Percentiles rank a stretch among this genome's conserved stretches.
These are phyloP conservation scores for Skeletonema tropicum DNA, from an alignment of 108 stramenopile species.

Conservation along the genomic window DNA sequence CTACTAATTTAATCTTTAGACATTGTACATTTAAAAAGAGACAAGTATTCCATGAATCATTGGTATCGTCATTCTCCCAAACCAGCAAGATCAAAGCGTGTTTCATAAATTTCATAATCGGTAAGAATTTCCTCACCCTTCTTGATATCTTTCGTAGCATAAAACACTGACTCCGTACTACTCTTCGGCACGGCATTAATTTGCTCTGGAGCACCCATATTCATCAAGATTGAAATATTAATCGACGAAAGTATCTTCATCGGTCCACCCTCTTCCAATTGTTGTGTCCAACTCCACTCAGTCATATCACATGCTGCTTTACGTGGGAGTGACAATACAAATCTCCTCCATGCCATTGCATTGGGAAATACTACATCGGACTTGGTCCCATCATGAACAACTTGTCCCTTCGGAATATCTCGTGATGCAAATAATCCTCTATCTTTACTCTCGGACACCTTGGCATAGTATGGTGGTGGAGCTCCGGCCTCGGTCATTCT, in stretches of 20 bases:
- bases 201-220: not conserved
- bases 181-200: not conserved
- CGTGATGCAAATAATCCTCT: slow-evolving; percentile 31
- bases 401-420: slow-evolving; percentile 26
- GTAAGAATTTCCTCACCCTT: slow-evolving; percentile 67
- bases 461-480: slow-evolving; percentile 28
- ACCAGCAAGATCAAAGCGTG: not conserved
- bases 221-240: slow-evolving; percentile 6
- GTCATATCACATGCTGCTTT: slow-evolving; percentile 20
- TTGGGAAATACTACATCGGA: slow-evolving; percentile 16
- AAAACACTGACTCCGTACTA: slow-evolving; percentile 28
- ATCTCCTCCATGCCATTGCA: not conserved
- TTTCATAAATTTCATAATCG: slow-evolving; percentile 52
- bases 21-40: no score
- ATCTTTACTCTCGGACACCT: slow-evolving; percentile 7
- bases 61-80: not conserved
- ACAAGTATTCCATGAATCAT: no score
- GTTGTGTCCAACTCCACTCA: slow-evolving; percentile 39
- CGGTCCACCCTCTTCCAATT: slow-evolving; percentile 5
- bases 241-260: not conserved
- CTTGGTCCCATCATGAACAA: slow-evolving; percentile 29
- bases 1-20: no score
- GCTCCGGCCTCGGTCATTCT: slow-evolving; percentile 10
- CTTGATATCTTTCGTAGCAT: slow-evolving; percentile 57
- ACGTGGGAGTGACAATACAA: not conserved